These are phyloP conservation scores for Lophium mytilinum DNA, from an alignment of 495 filamentous ascomycete species.

Conservation along the genomic window DNA sequence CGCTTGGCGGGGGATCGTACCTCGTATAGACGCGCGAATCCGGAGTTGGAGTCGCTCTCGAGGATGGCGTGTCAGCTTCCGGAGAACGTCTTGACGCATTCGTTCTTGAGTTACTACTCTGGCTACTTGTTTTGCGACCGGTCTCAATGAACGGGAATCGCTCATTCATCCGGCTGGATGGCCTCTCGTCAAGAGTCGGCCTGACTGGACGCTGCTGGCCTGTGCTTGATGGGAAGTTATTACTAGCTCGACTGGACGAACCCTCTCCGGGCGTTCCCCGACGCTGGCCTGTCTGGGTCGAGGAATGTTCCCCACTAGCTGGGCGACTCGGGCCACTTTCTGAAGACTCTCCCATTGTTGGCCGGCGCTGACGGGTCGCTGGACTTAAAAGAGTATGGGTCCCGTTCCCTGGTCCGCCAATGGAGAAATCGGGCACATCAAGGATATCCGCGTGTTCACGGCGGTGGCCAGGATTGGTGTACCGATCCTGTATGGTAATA, in stretches of 20 bases:
- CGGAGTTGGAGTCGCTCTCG: background rate
- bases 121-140: conserved; percentile 15
- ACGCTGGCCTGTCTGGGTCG: background rate
- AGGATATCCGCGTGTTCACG: conserved; percentile 14
- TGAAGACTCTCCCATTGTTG: background rate
- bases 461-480: conserved; percentile 8
- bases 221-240: background rate
- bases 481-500: conserved; percentile 8
- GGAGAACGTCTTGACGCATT: background rate
- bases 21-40: background rate
- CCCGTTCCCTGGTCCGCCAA: background rate
- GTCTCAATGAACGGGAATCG: conserved; percentile 28
- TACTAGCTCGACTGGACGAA: background rate
- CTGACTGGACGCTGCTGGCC: background rate
- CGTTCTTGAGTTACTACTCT: conserved; percentile 1
- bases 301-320: too few relatives aligned
- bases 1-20: background rate
- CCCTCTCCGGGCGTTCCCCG: background rate
- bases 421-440: background rate
- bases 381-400: background rate
- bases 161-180: conserved; percentile 28
- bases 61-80: background rate
- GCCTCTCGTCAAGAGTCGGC: background rate
- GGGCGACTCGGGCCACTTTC: background rate
- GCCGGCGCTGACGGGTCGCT: background rate